phyloP scores from a whole-genome alignment of 306 rosid genomes.

The Begonia peltatifolia region DNA sequence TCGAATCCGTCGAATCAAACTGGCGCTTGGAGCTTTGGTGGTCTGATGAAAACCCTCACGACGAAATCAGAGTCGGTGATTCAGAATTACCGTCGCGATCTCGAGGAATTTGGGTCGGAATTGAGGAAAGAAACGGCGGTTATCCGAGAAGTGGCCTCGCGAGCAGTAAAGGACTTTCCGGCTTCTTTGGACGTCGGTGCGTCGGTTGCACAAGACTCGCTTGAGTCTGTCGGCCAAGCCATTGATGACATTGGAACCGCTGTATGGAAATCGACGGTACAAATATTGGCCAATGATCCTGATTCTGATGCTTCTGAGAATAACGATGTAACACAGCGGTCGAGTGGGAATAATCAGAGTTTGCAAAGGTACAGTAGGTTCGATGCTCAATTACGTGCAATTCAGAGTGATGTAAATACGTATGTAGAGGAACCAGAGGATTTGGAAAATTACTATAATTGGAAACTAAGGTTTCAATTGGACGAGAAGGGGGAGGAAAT shows the following conservation, averaged over 20 bases:
- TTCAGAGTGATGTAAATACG: conserved; percentile 53
- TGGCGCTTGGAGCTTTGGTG: conserved; percentile 67
- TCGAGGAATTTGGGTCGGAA: conserved; percentile 72
- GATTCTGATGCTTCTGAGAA: conserved; percentile 37
- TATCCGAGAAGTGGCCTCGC: conserved; percentile 81
- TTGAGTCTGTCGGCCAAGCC: conserved; percentile 87
- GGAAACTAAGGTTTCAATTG: conserved; percentile 63
- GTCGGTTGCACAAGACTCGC: conserved; percentile 86
- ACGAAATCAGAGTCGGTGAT: conserved; percentile 64
- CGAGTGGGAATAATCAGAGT: conserved; percentile 21
- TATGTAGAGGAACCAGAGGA: conserved; percentile 79
- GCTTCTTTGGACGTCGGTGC: conserved; percentile 66
- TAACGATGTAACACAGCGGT: conserved; percentile 3
- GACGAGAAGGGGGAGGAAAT: conserved; percentile 49
- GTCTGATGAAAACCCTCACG: conserved; percentile 53
- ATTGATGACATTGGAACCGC: conserved; percentile 81
- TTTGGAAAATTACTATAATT: conserved; percentile 33
- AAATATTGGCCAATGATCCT: conserved; percentile 28
- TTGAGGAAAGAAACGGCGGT: conserved; percentile 56
- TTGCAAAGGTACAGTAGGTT: conserved; percentile 66
- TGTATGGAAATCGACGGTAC: conserved; percentile 84
- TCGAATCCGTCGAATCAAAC: conserved; percentile 4
- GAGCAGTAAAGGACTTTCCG: conserved; percentile 80
- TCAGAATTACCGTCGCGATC: conserved; percentile 63
- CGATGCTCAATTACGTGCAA: conserved; percentile 43